A percentile compares a stretch with the other conserved stretches of the same genome.
Evolutionary conservation across 2,329 filamentous ascomycete genomes (phyloP).

Genomic region (Colletotrichum musicola): DNA sequence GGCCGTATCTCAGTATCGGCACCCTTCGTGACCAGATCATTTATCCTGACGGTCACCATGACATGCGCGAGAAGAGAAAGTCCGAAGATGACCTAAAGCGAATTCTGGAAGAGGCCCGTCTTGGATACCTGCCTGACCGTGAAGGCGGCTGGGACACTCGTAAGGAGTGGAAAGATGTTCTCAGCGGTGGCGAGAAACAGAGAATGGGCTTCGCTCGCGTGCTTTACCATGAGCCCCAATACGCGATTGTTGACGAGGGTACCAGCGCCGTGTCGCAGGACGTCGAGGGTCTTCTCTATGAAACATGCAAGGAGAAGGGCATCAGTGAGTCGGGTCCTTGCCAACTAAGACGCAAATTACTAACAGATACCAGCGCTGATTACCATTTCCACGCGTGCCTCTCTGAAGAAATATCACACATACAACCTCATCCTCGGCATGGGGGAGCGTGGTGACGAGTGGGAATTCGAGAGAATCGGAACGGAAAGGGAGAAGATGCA

Average conservation of each 20-base stretch:
- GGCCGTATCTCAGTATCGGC: constrained; percentile 91
- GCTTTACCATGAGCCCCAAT: constrained; percentile 94
- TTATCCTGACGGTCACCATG: constrained; percentile 93
- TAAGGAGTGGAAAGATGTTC: constrained; percentile 98
- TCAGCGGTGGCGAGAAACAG: constrained; percentile 98
- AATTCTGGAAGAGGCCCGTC: constrained; percentile 83
- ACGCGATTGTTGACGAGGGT: constrained; percentile 95
- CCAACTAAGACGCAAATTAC: background rate
- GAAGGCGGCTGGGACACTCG: constrained; percentile 97
- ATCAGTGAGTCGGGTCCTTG: constrained; percentile 76
- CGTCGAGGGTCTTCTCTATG: constrained; percentile 93
- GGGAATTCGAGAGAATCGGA: constrained; percentile 94
- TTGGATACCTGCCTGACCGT: constrained; percentile 90
- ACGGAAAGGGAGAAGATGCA: constrained; percentile 93
- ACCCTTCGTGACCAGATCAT: constrained; percentile 97
- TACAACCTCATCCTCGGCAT: constrained; percentile 89
- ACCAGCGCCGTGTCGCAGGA: constrained; percentile 95
- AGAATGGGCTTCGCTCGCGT: constrained; percentile 90
- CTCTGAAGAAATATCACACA: constrained; percentile 94
- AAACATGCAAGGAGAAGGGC: constrained; percentile 90
- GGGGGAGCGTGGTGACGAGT: constrained; percentile 85
- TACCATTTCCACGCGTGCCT: constrained; percentile 94
- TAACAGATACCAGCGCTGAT: constrained; percentile 76
- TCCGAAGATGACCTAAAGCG: constrained; percentile 82
- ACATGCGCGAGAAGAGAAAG: constrained; percentile 87